These are phyloP conservation scores for Chrysoporthe austroafricana DNA, from an alignment of 2,329 filamentous ascomycete genomes.

Conservation along the genomic window DNA sequence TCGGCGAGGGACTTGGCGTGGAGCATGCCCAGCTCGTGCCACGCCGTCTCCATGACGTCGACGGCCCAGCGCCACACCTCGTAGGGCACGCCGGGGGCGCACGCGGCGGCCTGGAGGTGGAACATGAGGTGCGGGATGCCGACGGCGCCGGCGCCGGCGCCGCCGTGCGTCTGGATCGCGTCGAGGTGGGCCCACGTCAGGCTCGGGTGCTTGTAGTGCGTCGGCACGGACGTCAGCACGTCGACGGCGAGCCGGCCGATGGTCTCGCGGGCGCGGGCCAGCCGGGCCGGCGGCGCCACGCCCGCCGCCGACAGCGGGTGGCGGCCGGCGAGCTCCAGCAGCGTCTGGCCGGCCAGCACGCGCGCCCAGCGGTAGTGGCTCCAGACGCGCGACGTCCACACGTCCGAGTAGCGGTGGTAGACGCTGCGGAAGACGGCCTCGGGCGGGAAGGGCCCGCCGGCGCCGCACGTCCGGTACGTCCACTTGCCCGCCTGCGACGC, in stretches of 20 bases:
- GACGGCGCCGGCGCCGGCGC: constrained; percentile 50
- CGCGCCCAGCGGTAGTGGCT: constrained; percentile 63
- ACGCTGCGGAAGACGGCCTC: constrained; percentile 53
- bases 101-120: constrained; percentile 52
- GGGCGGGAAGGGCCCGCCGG: constrained; percentile 40
- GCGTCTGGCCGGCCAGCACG: constrained; percentile 55
- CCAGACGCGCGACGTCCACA: constrained; percentile 60
- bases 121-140: constrained; percentile 54
- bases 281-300: constrained; percentile 38
- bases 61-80: constrained; percentile 51
- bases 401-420: constrained; percentile 59
- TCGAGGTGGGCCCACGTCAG: constrained; percentile 37
- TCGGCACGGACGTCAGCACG: constrained; percentile 50
- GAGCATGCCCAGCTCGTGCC: constrained; percentile 55
- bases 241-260: constrained; percentile 48
- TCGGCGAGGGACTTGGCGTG: constrained; percentile 51
- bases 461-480: constrained; percentile 41
- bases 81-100: constrained; percentile 49
- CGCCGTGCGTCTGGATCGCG: constrained; percentile 41
- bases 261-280: constrained; percentile 38
- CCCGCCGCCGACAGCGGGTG: constrained; percentile 44
- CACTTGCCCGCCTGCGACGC: constrained; percentile 40
- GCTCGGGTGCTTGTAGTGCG: constrained; percentile 56
- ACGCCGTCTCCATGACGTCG: constrained; percentile 51
- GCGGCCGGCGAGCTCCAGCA: constrained; percentile 45